Evolutionary conservation across 2,329 filamentous ascomycete genomes (phyloP).

Genomic region (Botrytis deweyae): DNA sequence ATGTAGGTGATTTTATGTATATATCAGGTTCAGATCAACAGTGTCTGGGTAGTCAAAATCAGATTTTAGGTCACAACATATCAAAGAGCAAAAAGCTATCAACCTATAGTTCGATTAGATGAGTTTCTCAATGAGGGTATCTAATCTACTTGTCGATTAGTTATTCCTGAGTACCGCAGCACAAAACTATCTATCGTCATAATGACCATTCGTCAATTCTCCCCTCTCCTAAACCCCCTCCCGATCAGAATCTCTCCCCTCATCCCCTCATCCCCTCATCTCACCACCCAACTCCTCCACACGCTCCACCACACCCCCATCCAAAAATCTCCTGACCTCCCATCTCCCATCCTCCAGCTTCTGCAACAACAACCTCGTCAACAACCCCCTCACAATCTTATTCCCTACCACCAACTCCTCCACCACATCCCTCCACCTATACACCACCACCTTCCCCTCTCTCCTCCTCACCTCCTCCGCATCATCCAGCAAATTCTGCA

Average conservation of each 20-base stretch:
- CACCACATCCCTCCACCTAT: background rate
- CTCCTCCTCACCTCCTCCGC: background rate
- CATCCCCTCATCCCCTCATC: background rate
- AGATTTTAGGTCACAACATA: background rate
- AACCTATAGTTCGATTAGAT: too few relatives aligned
- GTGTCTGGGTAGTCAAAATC: background rate
- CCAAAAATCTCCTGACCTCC: background rate
- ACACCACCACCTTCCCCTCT: background rate
- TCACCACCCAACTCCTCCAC: background rate
- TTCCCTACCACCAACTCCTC: background rate
- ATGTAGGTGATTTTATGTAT: background rate
- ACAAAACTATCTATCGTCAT: background rate
- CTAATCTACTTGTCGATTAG: background rate
- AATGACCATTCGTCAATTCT: background rate
- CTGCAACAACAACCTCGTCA: background rate
- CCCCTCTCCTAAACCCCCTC: background rate
- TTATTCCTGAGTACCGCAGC: fast-evolving
- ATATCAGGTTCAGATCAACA: background rate
- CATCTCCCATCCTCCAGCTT: background rate
- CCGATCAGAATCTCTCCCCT: too few relatives aligned
- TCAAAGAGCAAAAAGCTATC: too few relatives aligned
- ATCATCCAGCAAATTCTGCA: background rate
- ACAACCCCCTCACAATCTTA: background rate
- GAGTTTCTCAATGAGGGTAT: background rate
- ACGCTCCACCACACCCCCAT: background rate